These are phyloP conservation scores for Apiospora phragmitis DNA, from an alignment of 2,329 filamentous ascomycete species.

Conservation along the genomic window DNA sequence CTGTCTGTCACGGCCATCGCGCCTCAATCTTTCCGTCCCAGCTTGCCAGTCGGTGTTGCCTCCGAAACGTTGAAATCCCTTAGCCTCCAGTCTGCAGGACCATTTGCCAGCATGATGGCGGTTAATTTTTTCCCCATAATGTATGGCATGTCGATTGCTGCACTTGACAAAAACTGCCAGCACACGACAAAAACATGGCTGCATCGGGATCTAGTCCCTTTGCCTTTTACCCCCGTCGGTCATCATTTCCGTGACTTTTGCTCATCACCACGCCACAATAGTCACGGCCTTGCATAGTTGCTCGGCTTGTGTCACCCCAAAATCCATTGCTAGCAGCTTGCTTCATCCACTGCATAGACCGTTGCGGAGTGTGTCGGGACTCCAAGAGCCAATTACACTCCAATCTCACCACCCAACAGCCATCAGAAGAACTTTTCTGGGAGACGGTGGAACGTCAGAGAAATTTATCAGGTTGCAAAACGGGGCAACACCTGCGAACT, in stretches of 20 bases:
- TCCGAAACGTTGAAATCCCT: not conserved
- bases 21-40: not conserved
- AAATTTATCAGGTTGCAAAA: slow-evolving; percentile 3
- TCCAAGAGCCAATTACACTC: not conserved
- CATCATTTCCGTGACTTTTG: slow-evolving; percentile 1
- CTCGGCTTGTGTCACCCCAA: slow-evolving; percentile 9
- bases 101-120: not conserved
- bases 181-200: not conserved
- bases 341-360: slow-evolving; percentile 2
- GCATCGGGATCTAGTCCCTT: not conserved
- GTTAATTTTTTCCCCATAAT: not conserved
- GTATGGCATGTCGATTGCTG: not conserved
- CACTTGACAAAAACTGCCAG: not conserved
- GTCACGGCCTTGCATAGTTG: slow-evolving; percentile 1
- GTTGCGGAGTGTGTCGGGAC: not conserved
- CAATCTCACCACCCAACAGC: slow-evolving; percentile 1
- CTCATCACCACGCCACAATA: slow-evolving; percentile 3
- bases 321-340: not conserved
- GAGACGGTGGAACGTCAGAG: slow-evolving; percentile 9
- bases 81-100: not conserved
- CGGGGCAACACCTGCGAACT: not conserved
- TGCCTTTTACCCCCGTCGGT: not conserved
- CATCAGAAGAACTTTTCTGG: not conserved
- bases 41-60: not conserved
- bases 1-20: not conserved